Evolutionary conservation across 257 asterid species (phyloP), one percentile per base, ranked within the genome.

Genomic region (Penstemon davidsonii): DNA sequence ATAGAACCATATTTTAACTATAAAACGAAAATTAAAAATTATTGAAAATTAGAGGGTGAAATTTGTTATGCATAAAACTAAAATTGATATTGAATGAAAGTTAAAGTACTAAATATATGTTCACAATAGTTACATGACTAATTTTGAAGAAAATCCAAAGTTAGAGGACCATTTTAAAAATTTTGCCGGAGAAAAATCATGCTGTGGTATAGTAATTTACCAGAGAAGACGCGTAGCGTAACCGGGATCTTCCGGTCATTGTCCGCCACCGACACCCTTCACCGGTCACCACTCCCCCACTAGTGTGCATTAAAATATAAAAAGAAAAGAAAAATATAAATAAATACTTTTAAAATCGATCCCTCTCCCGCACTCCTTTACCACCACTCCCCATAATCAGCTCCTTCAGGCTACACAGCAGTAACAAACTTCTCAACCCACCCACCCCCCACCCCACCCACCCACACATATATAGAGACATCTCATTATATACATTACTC

Each of bases 191-290:
- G 15, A 6, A 60, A 59, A 39, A 15, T 15, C 18, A 15, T 15
- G 0, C 18, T 15, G 18, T 15, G 18, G 18, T n/a, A n/a, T n/a
- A n/a, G 8, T 52, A 51, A 40, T 55, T 9, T 8, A 6, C 60
- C 4, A 10, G 7, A 11, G 12, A n/a, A 39, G 65, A 76, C 64
- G 82, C 81, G 90, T 76, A 77, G 64, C 80, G 80, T 76, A 82
- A 84, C 90, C 84, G 89, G 90, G 63, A 77, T 57, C 62, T 67
- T 72, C 90, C 91, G 86, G 94, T 88, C 79, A 76, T 60, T 72
- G 19, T 75, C 80, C 68, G 42, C 64, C 95, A 87, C 95, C 95
- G 95, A 87, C 95, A 75, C 80, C 74, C 77, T 67, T 58, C 71
- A 71, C 81, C 85, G 79, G 84, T 79, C 73, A 69, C 68, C 50